These are phyloP conservation scores for Santalum album DNA, from an alignment of 164 flowering plant species.

Conservation along the genomic window DNA sequence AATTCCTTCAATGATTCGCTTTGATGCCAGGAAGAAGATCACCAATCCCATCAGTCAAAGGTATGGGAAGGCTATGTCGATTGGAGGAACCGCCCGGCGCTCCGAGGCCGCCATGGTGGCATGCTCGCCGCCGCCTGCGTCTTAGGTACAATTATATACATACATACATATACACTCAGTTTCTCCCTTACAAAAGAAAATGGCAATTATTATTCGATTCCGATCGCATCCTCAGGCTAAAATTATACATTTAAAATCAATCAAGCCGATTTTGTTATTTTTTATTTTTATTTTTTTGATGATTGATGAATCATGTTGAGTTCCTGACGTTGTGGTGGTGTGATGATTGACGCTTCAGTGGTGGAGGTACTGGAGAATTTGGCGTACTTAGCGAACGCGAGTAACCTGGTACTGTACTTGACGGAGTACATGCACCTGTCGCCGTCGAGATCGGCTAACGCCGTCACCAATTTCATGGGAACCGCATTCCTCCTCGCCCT, in stretches of 20 bases:
- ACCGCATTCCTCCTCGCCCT: constrained; percentile 66
- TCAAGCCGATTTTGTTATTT: no score
- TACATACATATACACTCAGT: background rate
- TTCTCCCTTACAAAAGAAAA: no score
- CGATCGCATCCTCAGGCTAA: no score
- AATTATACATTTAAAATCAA: no score
- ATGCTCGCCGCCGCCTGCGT: constrained; percentile 69
- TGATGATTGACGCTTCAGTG: constrained; percentile 18
- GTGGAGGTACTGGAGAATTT: constrained; percentile 60
- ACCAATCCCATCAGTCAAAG: constrained; percentile 4
- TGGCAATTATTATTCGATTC: no score
- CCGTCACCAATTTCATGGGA: constrained; percentile 71
- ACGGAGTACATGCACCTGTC: constrained; percentile 42
- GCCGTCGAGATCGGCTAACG: constrained; percentile 41
- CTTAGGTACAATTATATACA: constrained; percentile 35
- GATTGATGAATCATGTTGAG: no score
- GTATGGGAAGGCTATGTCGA: constrained; percentile 56
- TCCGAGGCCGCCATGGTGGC: constrained; percentile 70
- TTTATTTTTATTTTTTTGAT: no score
- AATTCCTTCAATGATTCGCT: no score
- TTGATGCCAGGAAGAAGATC: constrained; percentile 27
- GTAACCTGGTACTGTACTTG: constrained; percentile 51
- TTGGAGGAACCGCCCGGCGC: constrained; percentile 63
- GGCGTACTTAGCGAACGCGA: constrained; percentile 60
- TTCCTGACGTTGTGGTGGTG: no score